Evolutionary conservation across 2,329 filamentous ascomycete species (phyloP).

Genomic region (Neopestalotiopsis clavispora): DNA sequence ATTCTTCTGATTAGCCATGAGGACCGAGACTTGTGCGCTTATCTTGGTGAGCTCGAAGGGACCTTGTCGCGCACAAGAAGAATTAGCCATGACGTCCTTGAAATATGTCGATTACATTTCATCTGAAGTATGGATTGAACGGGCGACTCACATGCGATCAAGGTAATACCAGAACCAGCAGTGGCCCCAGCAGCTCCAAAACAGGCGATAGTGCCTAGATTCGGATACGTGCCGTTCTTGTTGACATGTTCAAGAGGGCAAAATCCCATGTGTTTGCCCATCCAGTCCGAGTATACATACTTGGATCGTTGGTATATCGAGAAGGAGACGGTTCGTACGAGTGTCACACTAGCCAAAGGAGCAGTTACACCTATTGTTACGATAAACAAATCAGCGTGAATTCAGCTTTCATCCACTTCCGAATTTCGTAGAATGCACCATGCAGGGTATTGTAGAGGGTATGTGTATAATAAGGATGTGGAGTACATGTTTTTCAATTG

Average conservation of each 20-base stretch:
- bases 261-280: constrained; percentile 68
- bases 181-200: constrained; percentile 81
- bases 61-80: constrained; percentile 45
- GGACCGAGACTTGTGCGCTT: constrained; percentile 82
- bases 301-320: constrained; percentile 82
- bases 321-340: constrained; percentile 79
- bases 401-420: background rate
- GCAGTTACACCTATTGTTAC: constrained; percentile 68
- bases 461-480: constrained; percentile 12
- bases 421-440: background rate
- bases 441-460: background rate
- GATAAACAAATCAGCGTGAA: constrained; percentile 27
- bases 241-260: constrained; percentile 78
- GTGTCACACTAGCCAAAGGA: constrained; percentile 78
- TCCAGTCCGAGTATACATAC: constrained; percentile 72
- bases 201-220: constrained; percentile 73
- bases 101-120: background rate
- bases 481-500: background rate
- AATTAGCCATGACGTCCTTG: constrained; percentile 3
- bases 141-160: constrained; percentile 69
- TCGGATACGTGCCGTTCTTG: constrained; percentile 72
- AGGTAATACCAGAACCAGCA: constrained; percentile 78
- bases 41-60: constrained; percentile 91
- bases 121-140: background rate
- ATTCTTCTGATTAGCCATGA: constrained; percentile 67